These are phyloP conservation scores for Castanospermum australe DNA, from an alignment of 306 rosid genomes.

Conservation along the genomic window DNA sequence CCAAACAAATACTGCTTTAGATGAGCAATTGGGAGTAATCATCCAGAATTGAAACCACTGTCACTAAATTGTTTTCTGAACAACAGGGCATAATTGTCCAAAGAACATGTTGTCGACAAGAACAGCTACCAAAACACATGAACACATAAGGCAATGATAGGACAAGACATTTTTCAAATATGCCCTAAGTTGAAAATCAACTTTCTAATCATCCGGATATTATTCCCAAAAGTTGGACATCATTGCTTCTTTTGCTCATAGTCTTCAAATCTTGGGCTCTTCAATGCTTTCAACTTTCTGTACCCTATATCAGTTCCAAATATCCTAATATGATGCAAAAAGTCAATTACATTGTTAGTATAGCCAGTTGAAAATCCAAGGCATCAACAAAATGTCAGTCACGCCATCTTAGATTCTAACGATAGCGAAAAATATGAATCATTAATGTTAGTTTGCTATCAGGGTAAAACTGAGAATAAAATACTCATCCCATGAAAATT, in stretches of 20 bases:
- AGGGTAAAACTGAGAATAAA: too few species aligned
- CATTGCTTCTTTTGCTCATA: slow-evolving; percentile 31
- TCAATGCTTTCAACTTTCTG: slow-evolving; percentile 65
- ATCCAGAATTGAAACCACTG: background rate
- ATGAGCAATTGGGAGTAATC: background rate
- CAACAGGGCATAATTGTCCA: slow-evolving; percentile 1
- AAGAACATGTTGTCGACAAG: slow-evolving; percentile 24
- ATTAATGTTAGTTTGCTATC: too few species aligned
- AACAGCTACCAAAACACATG: slow-evolving; percentile 24
- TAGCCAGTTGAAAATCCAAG: background rate
- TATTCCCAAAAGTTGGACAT: background rate
- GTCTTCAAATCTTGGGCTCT: slow-evolving; percentile 41
- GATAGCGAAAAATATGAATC: background rate
- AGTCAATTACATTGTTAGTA: background rate
- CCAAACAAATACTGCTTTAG: background rate
- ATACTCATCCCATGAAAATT: too few species aligned
- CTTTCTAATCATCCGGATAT: slow-evolving; percentile 4
- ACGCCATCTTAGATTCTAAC: background rate
- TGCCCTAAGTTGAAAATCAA: slow-evolving; percentile 22
- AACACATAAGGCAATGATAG: slow-evolving; percentile 6
- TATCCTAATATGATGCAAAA: slow-evolving; percentile 39
- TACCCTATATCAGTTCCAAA: slow-evolving; percentile 76
- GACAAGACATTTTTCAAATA: slow-evolving; percentile 22
- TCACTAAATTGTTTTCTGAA: slow-evolving; percentile 29
- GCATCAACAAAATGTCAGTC: background rate